phyloP scores from a whole-genome alignment of 495 filamentous ascomycete genomes.

The Penicillium waksmanii region DNA sequence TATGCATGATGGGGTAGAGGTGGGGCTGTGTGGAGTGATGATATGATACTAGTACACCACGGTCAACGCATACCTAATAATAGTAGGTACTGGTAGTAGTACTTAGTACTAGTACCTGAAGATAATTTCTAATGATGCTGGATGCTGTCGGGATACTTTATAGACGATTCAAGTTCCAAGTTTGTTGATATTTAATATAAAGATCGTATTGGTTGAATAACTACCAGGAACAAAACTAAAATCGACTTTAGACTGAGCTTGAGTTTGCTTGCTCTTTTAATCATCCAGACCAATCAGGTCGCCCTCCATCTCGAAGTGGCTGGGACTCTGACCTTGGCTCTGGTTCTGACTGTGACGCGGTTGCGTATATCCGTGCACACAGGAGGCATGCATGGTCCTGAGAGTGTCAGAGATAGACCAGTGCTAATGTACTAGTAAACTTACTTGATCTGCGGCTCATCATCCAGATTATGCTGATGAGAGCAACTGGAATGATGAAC shows the following conservation, averaged over 20 bases:
- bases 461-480: neutral
- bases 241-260: no score
- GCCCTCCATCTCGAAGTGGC: constrained; percentile 1
- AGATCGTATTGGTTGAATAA: constrained; percentile 7
- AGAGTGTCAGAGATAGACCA: no score
- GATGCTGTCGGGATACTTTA: no score
- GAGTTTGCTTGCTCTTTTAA: neutral
- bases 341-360: neutral
- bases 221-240: neutral
- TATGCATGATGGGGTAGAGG: constrained; percentile 1
- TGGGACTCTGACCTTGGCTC: neutral
- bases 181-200: neutral
- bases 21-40: neutral
- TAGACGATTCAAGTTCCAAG: neutral
- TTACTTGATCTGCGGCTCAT: neutral
- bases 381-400: constrained; percentile 14
- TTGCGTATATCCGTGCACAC: neutral
- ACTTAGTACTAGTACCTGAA: no score
- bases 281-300: constrained; percentile 1
- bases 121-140: no score
- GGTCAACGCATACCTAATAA: no score
- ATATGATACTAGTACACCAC: no score
- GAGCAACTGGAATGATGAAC: neutral
- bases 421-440: neutral
- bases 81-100: no score